A percentile compares a stretch with the other conserved stretches of the same genome.
phyloP scores from a whole-genome alignment of 208 protist genomes.

The Acanthamoeba castellanii region DNA sequence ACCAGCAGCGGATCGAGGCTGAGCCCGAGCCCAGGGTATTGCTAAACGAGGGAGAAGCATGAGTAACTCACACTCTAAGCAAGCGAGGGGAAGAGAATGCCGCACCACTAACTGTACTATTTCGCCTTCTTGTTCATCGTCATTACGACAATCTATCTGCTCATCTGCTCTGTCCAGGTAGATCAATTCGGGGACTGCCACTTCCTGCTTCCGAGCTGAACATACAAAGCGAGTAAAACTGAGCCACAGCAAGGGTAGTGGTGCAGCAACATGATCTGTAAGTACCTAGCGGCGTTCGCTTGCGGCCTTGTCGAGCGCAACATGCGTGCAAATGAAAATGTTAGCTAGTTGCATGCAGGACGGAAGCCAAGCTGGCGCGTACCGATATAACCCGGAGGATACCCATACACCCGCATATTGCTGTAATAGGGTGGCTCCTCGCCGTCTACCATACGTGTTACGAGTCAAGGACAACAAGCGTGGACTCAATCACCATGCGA shows the following conservation, averaged over 20 bases:
- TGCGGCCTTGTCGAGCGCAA: background rate
- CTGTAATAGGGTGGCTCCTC: slow-evolving; percentile 30
- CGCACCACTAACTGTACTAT: background rate
- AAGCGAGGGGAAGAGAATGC: background rate
- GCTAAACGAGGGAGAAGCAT: background rate
- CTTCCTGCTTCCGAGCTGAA: background rate
- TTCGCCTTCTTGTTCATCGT: background rate
- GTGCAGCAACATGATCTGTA: background rate
- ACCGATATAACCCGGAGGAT: slow-evolving; percentile 21
- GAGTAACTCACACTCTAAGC: background rate
- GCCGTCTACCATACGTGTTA: background rate
- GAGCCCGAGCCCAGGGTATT: background rate
- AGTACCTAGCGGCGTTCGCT: background rate
- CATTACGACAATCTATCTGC: background rate
- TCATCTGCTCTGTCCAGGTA: slow-evolving; percentile 15
- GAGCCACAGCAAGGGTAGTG: background rate
- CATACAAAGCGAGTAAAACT: background rate
- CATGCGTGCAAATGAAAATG: background rate
- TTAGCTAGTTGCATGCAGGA: background rate
- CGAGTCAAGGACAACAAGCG: background rate
- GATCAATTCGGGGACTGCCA: background rate
- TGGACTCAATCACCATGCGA: background rate
- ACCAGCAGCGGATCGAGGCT: background rate
- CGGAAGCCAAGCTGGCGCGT: background rate
- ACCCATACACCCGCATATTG: background rate